Evolutionary conservation across 2,329 filamentous ascomycete genomes (phyloP), one percentile per base, ranked within the genome.

Genomic region (Helotiales sp.): DNA sequence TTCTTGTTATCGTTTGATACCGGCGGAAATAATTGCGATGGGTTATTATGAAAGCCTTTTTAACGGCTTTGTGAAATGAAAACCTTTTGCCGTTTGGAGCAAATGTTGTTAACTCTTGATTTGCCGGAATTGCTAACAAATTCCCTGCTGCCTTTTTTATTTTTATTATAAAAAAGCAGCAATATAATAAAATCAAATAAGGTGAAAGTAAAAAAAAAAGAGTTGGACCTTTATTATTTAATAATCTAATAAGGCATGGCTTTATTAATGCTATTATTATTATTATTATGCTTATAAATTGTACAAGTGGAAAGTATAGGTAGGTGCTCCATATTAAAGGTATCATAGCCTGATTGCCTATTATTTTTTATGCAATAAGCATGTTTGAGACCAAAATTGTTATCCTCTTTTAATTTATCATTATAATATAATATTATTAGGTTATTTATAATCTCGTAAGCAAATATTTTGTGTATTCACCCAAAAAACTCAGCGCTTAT

Each of bases 281-380:
- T 15, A 30, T 54, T 26, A 2, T 26, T 26, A 54, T 32, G 50
- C 15, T 54, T 15, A 15, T 54, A 32, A 15, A 15, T 54, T 17
- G 28, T 15, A 26, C 50, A 15, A 54, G 15, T 54, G 50, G 50
- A 30, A 54, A 32, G 26, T 20, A 26, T 54, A 15, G 50, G 50
- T 54, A 15, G 26, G 11, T 54, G 26, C 10, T 54, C 50, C 28
- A 54, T 54, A 20, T 54, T 15, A 24, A 26, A 54, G 50, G 50
- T 54, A 54, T 32, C 50, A 54, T 15, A 54, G 50, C 50, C 50
- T 54, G 50, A 26, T 15, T 54, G 50, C 50, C 50, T 26, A 30
- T 26, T 26, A n/a, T 54, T 26, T 26, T 7, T 32, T n/a, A 26
- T 32, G 26, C 28, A 54, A 54, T 26, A 26, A 54, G 26, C 28